Percentiles rank a stretch among this genome's conserved stretches.
Evolutionary conservation across 164 flowering plant species (phyloP).

Genomic region (Buxus sempervirens): DNA sequence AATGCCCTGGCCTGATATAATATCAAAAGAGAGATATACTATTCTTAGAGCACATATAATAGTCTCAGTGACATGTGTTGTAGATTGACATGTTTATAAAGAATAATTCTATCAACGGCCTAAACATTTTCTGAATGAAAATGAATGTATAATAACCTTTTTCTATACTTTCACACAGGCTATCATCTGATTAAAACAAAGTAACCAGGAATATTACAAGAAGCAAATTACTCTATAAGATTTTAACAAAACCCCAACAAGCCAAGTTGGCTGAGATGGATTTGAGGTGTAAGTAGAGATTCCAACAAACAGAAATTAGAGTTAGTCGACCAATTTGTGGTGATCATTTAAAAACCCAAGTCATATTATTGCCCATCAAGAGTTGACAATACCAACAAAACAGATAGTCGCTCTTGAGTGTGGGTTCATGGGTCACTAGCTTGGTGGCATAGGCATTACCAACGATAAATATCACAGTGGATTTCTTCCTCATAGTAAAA

Average conservation of each 20-base stretch:
- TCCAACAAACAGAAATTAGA: background rate
- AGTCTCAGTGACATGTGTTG: background rate
- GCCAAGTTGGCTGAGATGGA: background rate
- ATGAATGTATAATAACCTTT: background rate
- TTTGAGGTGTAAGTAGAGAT: background rate
- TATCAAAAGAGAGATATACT: constrained; percentile 17
- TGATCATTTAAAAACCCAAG: background rate
- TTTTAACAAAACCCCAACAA: background rate
- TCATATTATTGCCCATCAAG: too few species aligned
- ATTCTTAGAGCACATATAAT: constrained; percentile 1
- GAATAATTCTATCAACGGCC: background rate
- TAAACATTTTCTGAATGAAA: background rate
- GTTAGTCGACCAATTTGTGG: background rate
- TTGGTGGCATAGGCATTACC: too few species aligned
- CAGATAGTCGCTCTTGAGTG: too few species aligned
- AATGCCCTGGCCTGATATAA: constrained; percentile 76
- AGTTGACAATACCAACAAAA: too few species aligned
- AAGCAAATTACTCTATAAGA: background rate
- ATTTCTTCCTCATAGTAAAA: too few species aligned
- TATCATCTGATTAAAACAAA: background rate
- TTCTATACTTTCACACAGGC: background rate
- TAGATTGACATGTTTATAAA: background rate
- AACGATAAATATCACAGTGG: too few species aligned
- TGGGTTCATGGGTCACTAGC: too few species aligned
- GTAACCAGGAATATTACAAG: background rate